Evolutionary conservation across 2,329 filamentous ascomycete species (phyloP).

Genomic region (Pseudocercospora fijiensis): DNA sequence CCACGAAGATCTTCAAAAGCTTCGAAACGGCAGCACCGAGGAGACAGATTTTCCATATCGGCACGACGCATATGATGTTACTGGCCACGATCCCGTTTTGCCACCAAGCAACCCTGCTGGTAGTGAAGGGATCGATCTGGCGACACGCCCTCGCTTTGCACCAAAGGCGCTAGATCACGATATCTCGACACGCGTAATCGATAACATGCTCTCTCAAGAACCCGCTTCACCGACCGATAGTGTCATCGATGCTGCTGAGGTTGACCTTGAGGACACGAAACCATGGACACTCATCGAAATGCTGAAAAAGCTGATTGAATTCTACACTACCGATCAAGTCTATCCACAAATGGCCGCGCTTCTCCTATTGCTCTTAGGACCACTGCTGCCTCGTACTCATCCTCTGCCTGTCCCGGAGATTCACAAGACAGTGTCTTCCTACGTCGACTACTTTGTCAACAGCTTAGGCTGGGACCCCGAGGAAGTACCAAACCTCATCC

Average conservation of each 20-base stretch:
- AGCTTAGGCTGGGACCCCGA: slow-evolving; percentile 31
- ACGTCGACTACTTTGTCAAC: slow-evolving; percentile 45
- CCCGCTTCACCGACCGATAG: slow-evolving; percentile 13
- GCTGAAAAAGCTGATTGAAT: slow-evolving; percentile 44
- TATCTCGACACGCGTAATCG: slow-evolving; percentile 12
- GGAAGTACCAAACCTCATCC: slow-evolving; percentile 42
- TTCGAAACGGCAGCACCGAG: slow-evolving; percentile 8
- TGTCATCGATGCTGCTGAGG: slow-evolving; percentile 18
- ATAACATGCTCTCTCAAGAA: slow-evolving; percentile 7
- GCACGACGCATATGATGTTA: neutral
- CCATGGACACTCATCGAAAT: slow-evolving; percentile 46
- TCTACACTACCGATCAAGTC: slow-evolving; percentile 43
- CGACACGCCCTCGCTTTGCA: neutral
- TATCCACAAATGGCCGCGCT: slow-evolving; percentile 51
- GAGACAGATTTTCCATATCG: slow-evolving; percentile 13
- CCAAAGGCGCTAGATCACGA: neutral
- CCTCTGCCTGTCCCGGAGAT: slow-evolving; percentile 35
- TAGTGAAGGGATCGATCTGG: neutral
- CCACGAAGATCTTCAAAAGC: slow-evolving; percentile 13
- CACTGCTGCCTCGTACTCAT: slow-evolving; percentile 47
- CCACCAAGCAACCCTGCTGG: neutral
- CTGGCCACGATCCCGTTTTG: neutral
- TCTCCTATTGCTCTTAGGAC: slow-evolving; percentile 48
- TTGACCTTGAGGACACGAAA: slow-evolving; percentile 32
- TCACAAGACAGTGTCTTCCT: slow-evolving; percentile 40